Conservation (phyloP, 2,329 filamentous ascomycete genomes). For the Lachnellula arida region DNA sequence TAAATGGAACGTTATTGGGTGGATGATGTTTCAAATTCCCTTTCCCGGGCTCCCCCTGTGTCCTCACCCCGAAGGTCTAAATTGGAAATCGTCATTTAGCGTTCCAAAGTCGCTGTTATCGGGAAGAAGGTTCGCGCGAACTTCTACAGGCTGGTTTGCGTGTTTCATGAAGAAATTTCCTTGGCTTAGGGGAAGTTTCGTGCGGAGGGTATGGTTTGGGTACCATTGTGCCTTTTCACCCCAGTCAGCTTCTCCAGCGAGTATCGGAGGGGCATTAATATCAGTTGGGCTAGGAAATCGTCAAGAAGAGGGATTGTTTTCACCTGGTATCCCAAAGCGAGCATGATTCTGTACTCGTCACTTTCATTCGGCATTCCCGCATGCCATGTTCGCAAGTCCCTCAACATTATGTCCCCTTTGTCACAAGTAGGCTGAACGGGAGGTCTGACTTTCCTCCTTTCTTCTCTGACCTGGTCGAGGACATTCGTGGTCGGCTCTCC, state of each 20-base stretch:
- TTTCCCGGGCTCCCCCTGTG: not conserved
- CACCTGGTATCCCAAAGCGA: slow-evolving; percentile 42
- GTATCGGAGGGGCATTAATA: not conserved
- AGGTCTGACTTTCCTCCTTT: slow-evolving; percentile 35
- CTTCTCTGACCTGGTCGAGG: slow-evolving; percentile 36
- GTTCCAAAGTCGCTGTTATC: slow-evolving; percentile 24
- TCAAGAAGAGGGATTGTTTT: not conserved
- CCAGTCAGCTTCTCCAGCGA: not conserved
- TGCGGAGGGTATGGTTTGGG: slow-evolving; percentile 25
- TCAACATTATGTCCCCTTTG: slow-evolving; percentile 52
- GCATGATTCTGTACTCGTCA: slow-evolving; percentile 48
- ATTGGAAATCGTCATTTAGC: slow-evolving; percentile 25
- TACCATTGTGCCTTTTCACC: slow-evolving; percentile 29
- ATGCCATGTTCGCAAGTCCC: slow-evolving; percentile 60
- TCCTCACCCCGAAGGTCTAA: slow-evolving; percentile 10
- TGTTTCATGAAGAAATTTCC: slow-evolving; percentile 29
- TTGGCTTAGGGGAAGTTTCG: slow-evolving; percentile 24
- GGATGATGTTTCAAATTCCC: not conserved
- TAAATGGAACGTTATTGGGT: too few species aligned
- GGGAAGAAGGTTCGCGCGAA: slow-evolving; percentile 24
- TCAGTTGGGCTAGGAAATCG: too few species aligned
- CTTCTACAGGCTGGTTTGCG: slow-evolving; percentile 24
- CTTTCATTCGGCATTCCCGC: slow-evolving; percentile 57
- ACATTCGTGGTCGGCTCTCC: slow-evolving; percentile 45
- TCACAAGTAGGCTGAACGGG: slow-evolving; percentile 47